A percentile compares a stretch with the other conserved stretches of the same genome.
Conservation (phyloP, 139 green algal species). For the Tetraselmis chui region DNA sequence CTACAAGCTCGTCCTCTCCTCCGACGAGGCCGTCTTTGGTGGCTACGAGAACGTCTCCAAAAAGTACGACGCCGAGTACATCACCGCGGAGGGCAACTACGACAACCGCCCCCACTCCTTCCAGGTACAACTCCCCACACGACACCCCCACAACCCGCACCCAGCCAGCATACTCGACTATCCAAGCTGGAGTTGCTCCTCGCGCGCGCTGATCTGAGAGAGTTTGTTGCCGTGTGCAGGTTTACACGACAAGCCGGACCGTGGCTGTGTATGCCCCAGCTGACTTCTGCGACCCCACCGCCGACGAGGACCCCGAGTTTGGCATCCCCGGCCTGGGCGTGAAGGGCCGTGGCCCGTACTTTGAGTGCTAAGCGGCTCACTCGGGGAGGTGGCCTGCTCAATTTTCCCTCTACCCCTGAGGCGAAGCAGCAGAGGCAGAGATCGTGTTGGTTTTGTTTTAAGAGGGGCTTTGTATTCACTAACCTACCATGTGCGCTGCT, state of each 20-base stretch:
- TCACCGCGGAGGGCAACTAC: slow-evolving; percentile 32
- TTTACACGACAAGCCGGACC: slow-evolving; percentile 67
- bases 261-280: slow-evolving; percentile 80
- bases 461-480: neutral
- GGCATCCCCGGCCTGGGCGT: slow-evolving; percentile 79
- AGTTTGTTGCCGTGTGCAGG: slow-evolving; percentile 9
- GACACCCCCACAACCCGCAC: neutral
- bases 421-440: neutral
- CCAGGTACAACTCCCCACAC: slow-evolving; percentile 19
- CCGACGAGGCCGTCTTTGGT: slow-evolving; percentile 83
- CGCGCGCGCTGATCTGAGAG: too few relatives aligned
- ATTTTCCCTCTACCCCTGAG: too few relatives aligned
- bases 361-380: slow-evolving; percentile 12
- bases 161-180: neutral
- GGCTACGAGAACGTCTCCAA: slow-evolving; percentile 80
- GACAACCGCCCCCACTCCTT: slow-evolving; percentile 66
- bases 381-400: too few relatives aligned
- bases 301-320: slow-evolving; percentile 46
- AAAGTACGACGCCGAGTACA: slow-evolving; percentile 47
- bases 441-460: neutral
- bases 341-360: slow-evolving; percentile 69
- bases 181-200: too few relatives aligned
- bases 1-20: slow-evolving; percentile 68
- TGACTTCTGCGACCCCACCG: slow-evolving; percentile 56
- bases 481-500: too few relatives aligned